Evolutionary conservation across 75 land plant species (phyloP).

Genomic region (Larix kaempferi): DNA sequence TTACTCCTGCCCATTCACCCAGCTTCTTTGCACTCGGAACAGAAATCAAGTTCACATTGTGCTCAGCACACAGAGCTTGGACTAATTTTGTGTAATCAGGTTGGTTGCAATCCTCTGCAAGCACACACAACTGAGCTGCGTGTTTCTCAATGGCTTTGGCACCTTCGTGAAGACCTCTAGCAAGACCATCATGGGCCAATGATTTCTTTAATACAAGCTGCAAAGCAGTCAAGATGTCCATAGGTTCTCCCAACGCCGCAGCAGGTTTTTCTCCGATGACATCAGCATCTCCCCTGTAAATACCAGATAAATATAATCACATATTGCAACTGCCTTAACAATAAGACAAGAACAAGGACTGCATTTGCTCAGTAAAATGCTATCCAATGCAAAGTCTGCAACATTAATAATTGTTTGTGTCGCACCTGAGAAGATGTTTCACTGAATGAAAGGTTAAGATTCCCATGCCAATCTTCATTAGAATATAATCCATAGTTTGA

Average conservation of each 20-base stretch:
- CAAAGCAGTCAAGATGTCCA: constrained; percentile 65
- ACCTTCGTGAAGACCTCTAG: constrained; percentile 63
- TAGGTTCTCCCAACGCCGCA: constrained; percentile 39
- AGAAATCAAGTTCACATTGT: constrained; percentile 54
- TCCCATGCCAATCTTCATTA: too few species aligned
- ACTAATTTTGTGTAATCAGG: constrained; percentile 72
- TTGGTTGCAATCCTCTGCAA: constrained; percentile 77
- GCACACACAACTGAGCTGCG: constrained; percentile 65
- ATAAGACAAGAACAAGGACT: too few species aligned
- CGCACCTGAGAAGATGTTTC: too few species aligned
- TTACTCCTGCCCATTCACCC: constrained; percentile 86
- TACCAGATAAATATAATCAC: too few species aligned
- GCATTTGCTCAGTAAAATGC: too few species aligned
- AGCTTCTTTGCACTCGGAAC: constrained; percentile 73
- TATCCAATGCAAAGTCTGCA: too few species aligned
- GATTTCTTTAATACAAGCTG: constrained; percentile 73
- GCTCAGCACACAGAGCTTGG: constrained; percentile 62
- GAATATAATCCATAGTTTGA: too few species aligned
- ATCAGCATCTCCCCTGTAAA: too few species aligned
- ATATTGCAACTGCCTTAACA: too few species aligned
- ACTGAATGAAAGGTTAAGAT: too few species aligned
- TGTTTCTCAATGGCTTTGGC: constrained; percentile 78
- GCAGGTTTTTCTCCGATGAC: constrained; percentile 9
- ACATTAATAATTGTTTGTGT: too few species aligned
- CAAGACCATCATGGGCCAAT: constrained; percentile 65